phyloP scores from a whole-genome alignment of 345 rosid species.

The Camelina laxa region DNA sequence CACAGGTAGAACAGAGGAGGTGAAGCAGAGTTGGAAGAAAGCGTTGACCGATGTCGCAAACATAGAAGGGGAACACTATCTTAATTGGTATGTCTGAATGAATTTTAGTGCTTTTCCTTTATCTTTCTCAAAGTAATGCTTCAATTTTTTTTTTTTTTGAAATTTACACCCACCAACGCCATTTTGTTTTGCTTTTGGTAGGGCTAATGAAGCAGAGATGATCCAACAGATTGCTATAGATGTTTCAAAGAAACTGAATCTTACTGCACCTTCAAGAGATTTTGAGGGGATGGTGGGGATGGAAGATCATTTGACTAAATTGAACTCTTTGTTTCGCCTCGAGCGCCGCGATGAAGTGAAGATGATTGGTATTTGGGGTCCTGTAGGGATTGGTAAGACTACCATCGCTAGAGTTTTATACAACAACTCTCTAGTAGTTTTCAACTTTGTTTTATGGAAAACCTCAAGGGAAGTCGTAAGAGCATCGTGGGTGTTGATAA shows the following conservation, averaged over 20 bases:
- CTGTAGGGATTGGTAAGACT: constrained; percentile 17
- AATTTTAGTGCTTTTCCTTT: too few species aligned
- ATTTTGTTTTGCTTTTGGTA: neutral
- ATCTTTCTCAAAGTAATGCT: too few species aligned
- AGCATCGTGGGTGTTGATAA: neutral
- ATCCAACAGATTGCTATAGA: neutral
- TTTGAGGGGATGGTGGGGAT: constrained; percentile 9
- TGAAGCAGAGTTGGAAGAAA: neutral
- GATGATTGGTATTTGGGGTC: constrained; percentile 23
- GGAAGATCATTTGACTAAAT: neutral
- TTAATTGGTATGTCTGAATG: too few species aligned
- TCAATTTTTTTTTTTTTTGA: too few species aligned
- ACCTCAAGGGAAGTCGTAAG: neutral
- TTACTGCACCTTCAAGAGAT: neutral
- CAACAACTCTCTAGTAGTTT: neutral
- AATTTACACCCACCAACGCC: neutral
- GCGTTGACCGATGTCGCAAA: neutral
- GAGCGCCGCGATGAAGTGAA: neutral
- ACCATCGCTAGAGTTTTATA: constrained; percentile 10
- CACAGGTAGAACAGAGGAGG: neutral
- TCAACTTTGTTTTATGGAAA: neutral
- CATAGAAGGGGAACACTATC: neutral
- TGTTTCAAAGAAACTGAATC: constrained; percentile 11
- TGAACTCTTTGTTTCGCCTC: neutral
- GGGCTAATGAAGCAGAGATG: constrained; percentile 24